Evolutionary conservation across 139 green algal genomes (phyloP), one percentile per base, ranked within the genome.

Genomic region (Chlorella sp.): DNA sequence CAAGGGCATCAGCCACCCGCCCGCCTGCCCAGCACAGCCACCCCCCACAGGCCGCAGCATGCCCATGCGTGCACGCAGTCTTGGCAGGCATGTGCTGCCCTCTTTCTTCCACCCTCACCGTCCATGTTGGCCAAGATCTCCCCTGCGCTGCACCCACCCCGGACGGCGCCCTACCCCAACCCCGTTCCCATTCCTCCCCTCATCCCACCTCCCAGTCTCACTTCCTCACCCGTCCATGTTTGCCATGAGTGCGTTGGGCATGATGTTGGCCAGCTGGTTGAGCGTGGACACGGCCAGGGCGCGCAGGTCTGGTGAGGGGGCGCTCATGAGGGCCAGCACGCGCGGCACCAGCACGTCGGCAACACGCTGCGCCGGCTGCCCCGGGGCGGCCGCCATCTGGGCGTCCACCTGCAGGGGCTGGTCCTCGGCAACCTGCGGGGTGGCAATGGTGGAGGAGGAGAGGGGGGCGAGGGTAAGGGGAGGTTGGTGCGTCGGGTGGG

Each of bases 231-330:
- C 89, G 89, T 97, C 94, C 89, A 97, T 83, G 57, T 94, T 90
- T 7, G 93, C 86, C 24, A 90, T 66, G 28, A 98, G 88, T 22
- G 91, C 91, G 9, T 68, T 48, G 0, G 96, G 95, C 92, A 97
- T 96, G 76, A 92, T 89, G 19, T 90, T 90, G 57, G 93, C 93
- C 90, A 97, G 95, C 76, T 97, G 90, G 93, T 98, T 98, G 61
- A 97, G 88, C 32, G 93, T 91, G 14, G 91, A 91, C 22, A 97
- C 89, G 0, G 95, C 92, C 21, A 91, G 81, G 39, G 92, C 89
- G 28, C 95, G 91, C 4, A 95, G 87, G 3, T 94, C 92, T 0
- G 91, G 64, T 21, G 69, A 32, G 24, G 92, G 79, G 7, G 88
- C 90, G 53, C 66, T 69, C 48, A 98, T 92, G 69, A 97, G 92